Evolutionary conservation across 495 filamentous ascomycete species (phyloP), one percentile per base, ranked within the genome.

Genomic region (Trichocladium antarcticum): DNA sequence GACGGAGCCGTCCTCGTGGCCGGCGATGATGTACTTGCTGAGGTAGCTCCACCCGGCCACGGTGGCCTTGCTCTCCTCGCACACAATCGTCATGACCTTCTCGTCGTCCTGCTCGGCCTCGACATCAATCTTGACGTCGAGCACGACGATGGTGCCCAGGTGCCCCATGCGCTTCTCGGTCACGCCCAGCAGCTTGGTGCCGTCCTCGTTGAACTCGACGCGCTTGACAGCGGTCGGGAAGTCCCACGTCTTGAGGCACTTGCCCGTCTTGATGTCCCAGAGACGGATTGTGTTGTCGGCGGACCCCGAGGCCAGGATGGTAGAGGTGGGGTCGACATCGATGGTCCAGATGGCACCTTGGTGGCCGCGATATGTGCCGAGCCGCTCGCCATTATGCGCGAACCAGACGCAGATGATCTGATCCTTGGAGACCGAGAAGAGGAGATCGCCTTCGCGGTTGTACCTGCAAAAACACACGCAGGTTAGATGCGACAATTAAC

Each of bases 281-380:
- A 99, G 74, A 57, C 87, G 82, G 62, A 96, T 89, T 15, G 92
- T 95, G 75, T 97, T 97, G 74, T 99, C 92, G 68, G 92, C 92
- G 55, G 86, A 89, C 42, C 92, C 92, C 44, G 86, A 92, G 50
- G 90, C 92, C 63, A 97, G 84, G 60, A 97, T 78, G 53, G 85
- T 86, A 55, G 85, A 88, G 59, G 88, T 92, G 54, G 92, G 89
- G 74, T 95, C 88, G 55, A 97, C 85, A 61, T 97, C 93, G 64
- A 99, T 85, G 47, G 89, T 95, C 92, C 92, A 99, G 68, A 99
- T 82, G 52, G 92, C 93, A 68, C 92, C 92, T 63, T 90, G 83
- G 75, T 99, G 92, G 61, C 92, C 92, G 61, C 85, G 79, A 71
- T 99, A 99, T 53, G 90, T 93, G 62, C 90, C 90, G 45, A 97